Base-by-base conservation (phyloP, 495 filamentous ascomycete species). In the Parmelia sp. region DNA sequence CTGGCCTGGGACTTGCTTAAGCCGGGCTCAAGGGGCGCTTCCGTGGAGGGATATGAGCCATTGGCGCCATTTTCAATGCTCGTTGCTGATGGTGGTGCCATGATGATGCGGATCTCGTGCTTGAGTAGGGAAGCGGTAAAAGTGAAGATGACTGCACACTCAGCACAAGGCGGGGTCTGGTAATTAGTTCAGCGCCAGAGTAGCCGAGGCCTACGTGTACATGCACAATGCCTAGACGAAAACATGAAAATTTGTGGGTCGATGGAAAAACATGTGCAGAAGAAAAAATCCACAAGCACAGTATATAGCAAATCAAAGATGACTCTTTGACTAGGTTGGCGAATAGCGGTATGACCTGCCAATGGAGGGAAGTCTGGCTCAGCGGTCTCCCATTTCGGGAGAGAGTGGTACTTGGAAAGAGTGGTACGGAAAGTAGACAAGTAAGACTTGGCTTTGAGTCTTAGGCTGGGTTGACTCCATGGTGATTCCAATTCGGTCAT, bases 41-140 rank as follows among this genome's bases (percentile, higher is more conserved):
- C 45, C 36, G 61, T 55, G 15, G 69, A 71, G 36, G 67, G 69
- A 35, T 57, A 37, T 36, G 64, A 51, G 14, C 58, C 65, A 51
- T 66, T 66, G 36, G 58, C 56, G 31, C 47, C n/a, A 9, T 36
- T 57, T 44, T 69, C 59, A 6, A 65, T 63, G 40, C 49, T 61
- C 1, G 58, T 67, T 42, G 67, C 67, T 35, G 67, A 67, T 27
- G 69, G 69, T 56, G 67, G 69, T n/a, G 67, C 61, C 69, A 71
- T 71, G 36, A 29, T 66, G 37, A 33, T n/a, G 23, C 19, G 21
- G 5, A 39, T 37, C 25, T 10, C n/a, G 15, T 17, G 37, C 42
- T 12, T 9, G 31, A 4, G 29, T 57, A 21, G 33, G 9, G 8
- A 17, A 25, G 39, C 19, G 15, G 44, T 21, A 42, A 59, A 37